Evolutionary conservation across 768 basidiomycete species (phyloP).

Genomic region (Leucosporidium creatinivorum): DNA sequence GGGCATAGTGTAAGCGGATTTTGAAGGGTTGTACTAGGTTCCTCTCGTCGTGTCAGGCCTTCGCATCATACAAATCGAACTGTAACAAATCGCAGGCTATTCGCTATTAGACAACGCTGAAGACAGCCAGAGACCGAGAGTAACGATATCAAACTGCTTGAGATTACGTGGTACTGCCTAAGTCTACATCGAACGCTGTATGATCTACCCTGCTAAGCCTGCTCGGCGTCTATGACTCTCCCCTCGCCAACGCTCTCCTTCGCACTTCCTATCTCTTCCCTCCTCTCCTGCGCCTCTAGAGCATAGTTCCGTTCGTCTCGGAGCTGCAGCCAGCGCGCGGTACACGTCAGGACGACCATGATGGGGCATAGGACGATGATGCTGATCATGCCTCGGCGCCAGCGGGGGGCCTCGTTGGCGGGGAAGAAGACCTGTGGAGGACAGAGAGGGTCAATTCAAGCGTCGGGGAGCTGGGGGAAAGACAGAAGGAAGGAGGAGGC

Average conservation of each 20-base stretch:
- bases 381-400: constrained; percentile 53
- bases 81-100: no score
- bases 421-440: constrained; percentile 53
- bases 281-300: not conserved
- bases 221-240: not conserved
- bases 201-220: not conserved
- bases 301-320: not conserved
- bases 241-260: not conserved
- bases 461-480: not conserved
- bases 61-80: no score
- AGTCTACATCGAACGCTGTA: not conserved
- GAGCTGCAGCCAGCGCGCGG: constrained; percentile 11
- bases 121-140: no score
- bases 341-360: not conserved
- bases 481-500: not conserved
- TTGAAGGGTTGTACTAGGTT: no score
- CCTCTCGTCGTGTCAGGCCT: no score
- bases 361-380: constrained; percentile 16
- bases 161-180: not conserved
- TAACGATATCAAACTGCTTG: not conserved
- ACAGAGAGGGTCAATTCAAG: not conserved
- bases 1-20: no score
- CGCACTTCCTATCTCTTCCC: not conserved
- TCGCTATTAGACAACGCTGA: no score
- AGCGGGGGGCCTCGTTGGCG: constrained; percentile 63